Evolutionary conservation across 108 stramenopile species (phyloP).

Genomic region (Mayamaea pseudoterrestris): DNA sequence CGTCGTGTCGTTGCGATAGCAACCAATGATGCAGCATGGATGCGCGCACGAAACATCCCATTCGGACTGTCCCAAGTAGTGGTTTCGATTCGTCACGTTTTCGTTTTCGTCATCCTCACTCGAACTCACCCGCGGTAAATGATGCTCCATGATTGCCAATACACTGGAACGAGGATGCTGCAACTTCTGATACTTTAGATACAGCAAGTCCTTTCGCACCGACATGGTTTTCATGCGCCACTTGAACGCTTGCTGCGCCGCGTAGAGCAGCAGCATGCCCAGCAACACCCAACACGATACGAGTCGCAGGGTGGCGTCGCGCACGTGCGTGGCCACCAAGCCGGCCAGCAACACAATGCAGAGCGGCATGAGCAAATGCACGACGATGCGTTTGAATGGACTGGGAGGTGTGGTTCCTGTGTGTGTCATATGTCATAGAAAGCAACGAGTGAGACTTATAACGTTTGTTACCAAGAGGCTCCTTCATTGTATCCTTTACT

Average conservation of each 20-base stretch:
- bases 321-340: slow-evolving; percentile 41
- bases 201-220: slow-evolving; percentile 57
- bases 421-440: no score
- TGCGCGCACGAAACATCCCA: slow-evolving; percentile 59
- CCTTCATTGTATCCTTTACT: no score
- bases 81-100: background rate
- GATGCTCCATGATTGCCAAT: no score
- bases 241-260: slow-evolving; percentile 35
- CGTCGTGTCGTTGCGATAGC: slow-evolving; percentile 31
- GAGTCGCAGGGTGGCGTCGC: slow-evolving; percentile 35
- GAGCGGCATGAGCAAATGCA: slow-evolving; percentile 41
- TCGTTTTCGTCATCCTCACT: slow-evolving; percentile 1
- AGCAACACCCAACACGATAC: slow-evolving; percentile 31
- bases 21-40: slow-evolving; percentile 39
- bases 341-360: slow-evolving; percentile 46
- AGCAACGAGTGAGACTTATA: no score
- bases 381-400: slow-evolving; percentile 26
- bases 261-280: slow-evolving; percentile 27
- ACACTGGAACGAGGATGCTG: background rate
- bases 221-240: slow-evolving; percentile 40
- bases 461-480: no score
- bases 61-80: slow-evolving; percentile 42
- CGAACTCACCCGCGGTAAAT: no score
- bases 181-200: slow-evolving; percentile 27
- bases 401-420: slow-evolving; percentile 44